Evolutionary conservation across 441 rosid genomes (phyloP).

Genomic region (Biscutella auriculata): DNA sequence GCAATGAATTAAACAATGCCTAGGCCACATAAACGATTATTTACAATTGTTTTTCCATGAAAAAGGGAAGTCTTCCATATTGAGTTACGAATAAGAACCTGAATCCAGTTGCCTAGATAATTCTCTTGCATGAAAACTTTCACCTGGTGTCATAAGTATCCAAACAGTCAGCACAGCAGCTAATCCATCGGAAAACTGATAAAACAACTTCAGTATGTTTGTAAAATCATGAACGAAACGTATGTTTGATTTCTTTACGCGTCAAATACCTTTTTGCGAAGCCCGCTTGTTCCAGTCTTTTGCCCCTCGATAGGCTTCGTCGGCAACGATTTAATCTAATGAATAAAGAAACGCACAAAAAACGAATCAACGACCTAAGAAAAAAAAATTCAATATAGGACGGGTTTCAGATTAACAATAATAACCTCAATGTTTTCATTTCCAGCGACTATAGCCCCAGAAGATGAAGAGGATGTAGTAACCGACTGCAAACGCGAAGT

Average conservation of each 20-base stretch:
- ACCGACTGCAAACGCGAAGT: conserved; percentile 13
- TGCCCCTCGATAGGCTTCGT: conserved; percentile 88
- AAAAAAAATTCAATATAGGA: no score
- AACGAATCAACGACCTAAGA: neutral
- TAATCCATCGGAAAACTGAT: neutral
- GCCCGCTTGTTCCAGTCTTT: conserved; percentile 93
- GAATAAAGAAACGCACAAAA: neutral
- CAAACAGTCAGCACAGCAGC: neutral
- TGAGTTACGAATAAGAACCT: conserved; percentile 36
- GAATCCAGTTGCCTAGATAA: conserved; percentile 90
- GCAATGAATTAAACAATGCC: conserved; percentile 86
- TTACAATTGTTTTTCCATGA: neutral
- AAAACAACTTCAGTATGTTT: neutral
- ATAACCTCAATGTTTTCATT: conserved; percentile 73
- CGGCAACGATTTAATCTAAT: conserved; percentile 56
- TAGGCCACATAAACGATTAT: conserved; percentile 14
- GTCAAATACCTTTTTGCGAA: conserved; percentile 93
- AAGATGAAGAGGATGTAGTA: conserved; percentile 38
- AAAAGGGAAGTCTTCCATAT: neutral
- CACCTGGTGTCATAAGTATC: conserved; percentile 34
- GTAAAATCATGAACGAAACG: no score
- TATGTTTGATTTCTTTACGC: no score
- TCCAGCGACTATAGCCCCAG: conserved; percentile 45
- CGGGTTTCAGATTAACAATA: no score
- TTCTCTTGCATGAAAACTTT: conserved; percentile 79